phyloP scores from a whole-genome alignment of 495 filamentous ascomycete species.

The Lasiosphaeria miniovina region DNA sequence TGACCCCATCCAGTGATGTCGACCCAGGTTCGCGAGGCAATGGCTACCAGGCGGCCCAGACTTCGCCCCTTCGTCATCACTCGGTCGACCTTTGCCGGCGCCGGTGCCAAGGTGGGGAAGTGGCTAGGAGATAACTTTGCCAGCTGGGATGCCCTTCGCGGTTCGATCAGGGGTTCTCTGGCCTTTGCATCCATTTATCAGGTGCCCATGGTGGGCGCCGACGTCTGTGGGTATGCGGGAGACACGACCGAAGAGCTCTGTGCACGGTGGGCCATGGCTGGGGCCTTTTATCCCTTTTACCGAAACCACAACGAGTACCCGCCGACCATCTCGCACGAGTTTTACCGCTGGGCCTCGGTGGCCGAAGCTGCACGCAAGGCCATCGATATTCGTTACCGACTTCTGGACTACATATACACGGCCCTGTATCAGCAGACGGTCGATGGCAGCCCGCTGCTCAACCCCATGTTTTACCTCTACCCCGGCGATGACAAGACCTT shows the following conservation, averaged over 20 bases:
- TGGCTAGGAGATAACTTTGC: slow-evolving; percentile 86
- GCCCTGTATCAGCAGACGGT: slow-evolving; percentile 60
- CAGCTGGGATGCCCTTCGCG: slow-evolving; percentile 69
- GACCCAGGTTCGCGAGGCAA: slow-evolving; percentile 59
- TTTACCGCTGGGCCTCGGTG: slow-evolving; percentile 70
- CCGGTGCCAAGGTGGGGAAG: slow-evolving; percentile 73
- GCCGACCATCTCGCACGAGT: slow-evolving; percentile 61
- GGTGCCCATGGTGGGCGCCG: slow-evolving; percentile 76
- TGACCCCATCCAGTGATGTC: slow-evolving; percentile 69
- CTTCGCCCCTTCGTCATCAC: slow-evolving; percentile 78
- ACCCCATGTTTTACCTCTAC: slow-evolving; percentile 70
- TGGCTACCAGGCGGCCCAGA: slow-evolving; percentile 64
- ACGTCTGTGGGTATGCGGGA: slow-evolving; percentile 74
- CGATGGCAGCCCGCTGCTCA: slow-evolving; percentile 67
- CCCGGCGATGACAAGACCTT: slow-evolving; percentile 62
- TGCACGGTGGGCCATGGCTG: slow-evolving; percentile 78
- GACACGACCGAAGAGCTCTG: slow-evolving; percentile 77
- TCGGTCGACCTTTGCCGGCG: slow-evolving; percentile 78
- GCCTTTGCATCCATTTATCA: slow-evolving; percentile 80
- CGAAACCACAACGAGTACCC: slow-evolving; percentile 66
- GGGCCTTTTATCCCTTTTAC: slow-evolving; percentile 80
- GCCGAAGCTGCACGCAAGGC: slow-evolving; percentile 63
- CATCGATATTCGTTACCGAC: slow-evolving; percentile 70
- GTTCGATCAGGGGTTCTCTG: slow-evolving; percentile 65
- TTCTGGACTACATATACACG: slow-evolving; percentile 84